phyloP scores from a whole-genome alignment of 2,329 filamentous ascomycete genomes.

The Stemphylium beticola region DNA sequence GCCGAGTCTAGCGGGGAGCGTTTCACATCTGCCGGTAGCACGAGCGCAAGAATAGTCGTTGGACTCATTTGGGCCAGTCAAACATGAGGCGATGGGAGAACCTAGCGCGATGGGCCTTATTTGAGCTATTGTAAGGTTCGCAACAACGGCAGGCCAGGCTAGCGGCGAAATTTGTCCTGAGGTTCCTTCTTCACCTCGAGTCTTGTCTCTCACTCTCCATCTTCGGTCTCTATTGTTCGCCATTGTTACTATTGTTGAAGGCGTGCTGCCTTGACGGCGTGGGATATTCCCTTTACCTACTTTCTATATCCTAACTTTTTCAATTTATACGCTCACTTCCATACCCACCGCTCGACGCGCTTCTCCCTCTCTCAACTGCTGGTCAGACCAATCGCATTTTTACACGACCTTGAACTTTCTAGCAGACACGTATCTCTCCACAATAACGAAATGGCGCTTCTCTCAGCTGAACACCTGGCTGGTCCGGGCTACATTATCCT shows the following conservation, averaged over 20 bases:
- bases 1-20: conserved; percentile 21
- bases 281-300: conserved; percentile 23
- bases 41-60: conserved; percentile 24
- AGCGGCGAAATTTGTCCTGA: conserved; percentile 30
- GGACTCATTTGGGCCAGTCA: conserved; percentile 44
- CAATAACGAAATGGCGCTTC: conserved; percentile 43
- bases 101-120: conserved; percentile 37
- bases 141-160: conserved; percentile 30
- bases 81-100: conserved; percentile 28
- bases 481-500: conserved; percentile 61
- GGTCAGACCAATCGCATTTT: conserved; percentile 31
- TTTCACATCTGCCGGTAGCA: conserved; percentile 36
- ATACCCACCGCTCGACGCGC: conserved; percentile 34
- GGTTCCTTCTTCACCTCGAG: conserved; percentile 28
- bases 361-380: conserved; percentile 37
- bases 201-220: conserved; percentile 22
- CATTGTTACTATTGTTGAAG: conserved; percentile 49
- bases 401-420: conserved; percentile 11
- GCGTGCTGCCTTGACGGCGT: conserved; percentile 44
- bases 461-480: conserved; percentile 57
- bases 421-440: conserved; percentile 13
- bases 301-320: conserved; percentile 20
- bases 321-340: conserved; percentile 16
- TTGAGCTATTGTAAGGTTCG: conserved; percentile 39
- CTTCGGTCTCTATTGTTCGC: conserved; percentile 40